Base-by-base conservation (phyloP, 1,139 yeast genomes). In the Scheffersomyces titani region DNA sequence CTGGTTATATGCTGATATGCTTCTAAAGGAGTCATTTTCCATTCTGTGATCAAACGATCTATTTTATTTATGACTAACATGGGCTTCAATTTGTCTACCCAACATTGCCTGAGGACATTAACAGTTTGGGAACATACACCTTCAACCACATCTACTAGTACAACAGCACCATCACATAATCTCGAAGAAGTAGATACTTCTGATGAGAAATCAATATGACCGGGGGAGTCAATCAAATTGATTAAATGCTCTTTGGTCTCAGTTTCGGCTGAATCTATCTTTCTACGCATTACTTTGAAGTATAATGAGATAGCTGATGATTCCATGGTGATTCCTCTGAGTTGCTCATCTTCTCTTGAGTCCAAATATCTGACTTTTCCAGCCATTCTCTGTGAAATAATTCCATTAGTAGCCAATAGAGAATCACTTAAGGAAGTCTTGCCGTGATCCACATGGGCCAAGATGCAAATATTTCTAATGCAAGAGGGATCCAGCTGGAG, bases 371-470 rank as follows among this genome's bases (percentile, higher is more conserved):
- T 80, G 57, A 96, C 92, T 67, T 92, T 92, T 40, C 99, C 99
- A 2, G 98, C 99, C 84, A 93, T 82, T 66, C 94, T 82, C 63
- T 90, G 97, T 0, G 99, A 93, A 56, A 96, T 92, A 70, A 96
- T 92, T 54, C 99, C 99, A 74, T 96, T 96, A 53, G 97, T 89
- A 36, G 99, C 98, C 53, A 96, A 75, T 54, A 96, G 77, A 6
- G 97, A 90, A 72, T 96, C 99, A 54, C 97, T 90, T 51, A 96
- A 78, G 2, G 98, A 91, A 0, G 99, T 96, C 74, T 94, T 96
- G 49, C 99, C 99, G 70, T 96, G 99, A 70, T 96, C 99, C 44
- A 96, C 99, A 74, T 96, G 99, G 0, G 99, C 99, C 55, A 96
- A 79, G 60, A 96, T 92, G 73, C 99, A 96, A 51, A 96, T 92